Percentiles rank a stretch among this genome's conserved stretches.
phyloP scores from a whole-genome alignment of 2,329 filamentous ascomycete species.

The Thielaviopsis ethacetica region DNA sequence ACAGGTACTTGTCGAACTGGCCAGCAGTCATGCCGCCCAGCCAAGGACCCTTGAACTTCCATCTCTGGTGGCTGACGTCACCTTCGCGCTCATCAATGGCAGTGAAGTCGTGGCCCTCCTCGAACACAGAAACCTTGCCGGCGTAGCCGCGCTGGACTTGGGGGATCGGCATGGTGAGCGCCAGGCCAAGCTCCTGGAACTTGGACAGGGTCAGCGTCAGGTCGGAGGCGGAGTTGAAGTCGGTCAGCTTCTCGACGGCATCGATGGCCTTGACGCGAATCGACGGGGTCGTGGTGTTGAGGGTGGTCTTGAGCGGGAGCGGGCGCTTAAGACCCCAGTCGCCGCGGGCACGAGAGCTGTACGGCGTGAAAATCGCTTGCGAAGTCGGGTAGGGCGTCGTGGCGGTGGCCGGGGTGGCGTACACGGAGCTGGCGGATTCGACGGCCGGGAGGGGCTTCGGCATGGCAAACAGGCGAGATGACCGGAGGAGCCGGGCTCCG shows the following conservation, averaged over 20 bases:
- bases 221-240: constrained; percentile 70
- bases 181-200: constrained; percentile 67
- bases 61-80: constrained; percentile 32
- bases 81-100: constrained; percentile 20
- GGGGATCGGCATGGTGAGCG: constrained; percentile 40
- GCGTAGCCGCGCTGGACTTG: constrained; percentile 12
- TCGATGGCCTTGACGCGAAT: constrained; percentile 67
- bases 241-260: constrained; percentile 73
- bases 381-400: constrained; percentile 68
- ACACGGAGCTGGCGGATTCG: constrained; percentile 25
- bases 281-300: constrained; percentile 54
- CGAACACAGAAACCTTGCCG: constrained; percentile 30
- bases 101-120: constrained; percentile 39
- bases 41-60: constrained; percentile 54
- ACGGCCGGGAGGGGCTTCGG: constrained; percentile 58
- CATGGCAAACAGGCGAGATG: constrained; percentile 79
- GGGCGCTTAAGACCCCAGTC: constrained; percentile 90
- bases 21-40: constrained; percentile 45
- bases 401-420: constrained; percentile 23
- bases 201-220: constrained; percentile 69
- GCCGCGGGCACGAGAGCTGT: constrained; percentile 54
- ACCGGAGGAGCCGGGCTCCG: constrained; percentile 57
- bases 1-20: constrained; percentile 39
- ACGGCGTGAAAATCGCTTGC: constrained; percentile 66
- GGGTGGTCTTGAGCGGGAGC: constrained; percentile 60